A percentile compares a stretch with the other conserved stretches of the same genome.
These are phyloP conservation scores for Tremellales sp. DNA, from an alignment of 1,284 basidiomycete genomes.

Conservation along the genomic window DNA sequence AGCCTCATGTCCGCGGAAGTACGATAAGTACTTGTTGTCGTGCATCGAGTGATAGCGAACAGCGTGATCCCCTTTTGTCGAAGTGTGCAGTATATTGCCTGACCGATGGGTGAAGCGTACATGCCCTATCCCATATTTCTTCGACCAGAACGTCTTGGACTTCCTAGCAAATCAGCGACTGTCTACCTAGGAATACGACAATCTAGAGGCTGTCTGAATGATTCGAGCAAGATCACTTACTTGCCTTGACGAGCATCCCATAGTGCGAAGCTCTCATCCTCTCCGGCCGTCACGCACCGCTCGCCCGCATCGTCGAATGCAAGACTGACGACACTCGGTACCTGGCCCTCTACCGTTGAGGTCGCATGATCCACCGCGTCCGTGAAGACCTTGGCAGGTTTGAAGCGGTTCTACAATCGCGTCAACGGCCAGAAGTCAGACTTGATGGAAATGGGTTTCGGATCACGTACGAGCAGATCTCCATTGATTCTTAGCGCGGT, in stretches of 20 bases:
- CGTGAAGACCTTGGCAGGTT: conserved; percentile 16
- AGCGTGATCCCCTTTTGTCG: conserved; percentile 85
- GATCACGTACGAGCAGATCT: background rate
- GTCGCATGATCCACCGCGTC: conserved; percentile 9
- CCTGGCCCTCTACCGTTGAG: conserved; percentile 1
- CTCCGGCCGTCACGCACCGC: conserved; percentile 76
- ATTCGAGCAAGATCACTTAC: conserved; percentile 58
- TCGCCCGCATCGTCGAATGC: conserved; percentile 89
- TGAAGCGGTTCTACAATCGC: conserved; percentile 3
- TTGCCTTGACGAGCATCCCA: conserved; percentile 87
- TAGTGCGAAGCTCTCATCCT: conserved; percentile 87
- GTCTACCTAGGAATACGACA: too few species aligned
- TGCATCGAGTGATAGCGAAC: conserved; percentile 92
- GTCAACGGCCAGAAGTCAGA: background rate
- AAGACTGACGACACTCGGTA: conserved; percentile 67
- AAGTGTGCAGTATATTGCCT: conserved; percentile 80
- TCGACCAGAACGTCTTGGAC: conserved; percentile 75
- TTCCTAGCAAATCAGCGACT: too few species aligned
- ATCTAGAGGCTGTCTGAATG: too few species aligned
- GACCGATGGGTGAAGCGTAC: conserved; percentile 91
- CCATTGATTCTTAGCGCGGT: background rate
- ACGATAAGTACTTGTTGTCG: conserved; percentile 92
- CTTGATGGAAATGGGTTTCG: background rate
- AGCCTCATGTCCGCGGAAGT: conserved; percentile 90
- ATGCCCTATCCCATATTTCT: conserved; percentile 94